Evolutionary conservation across 108 stramenopile species (phyloP).

Genomic region (Cyclotella atomus): DNA sequence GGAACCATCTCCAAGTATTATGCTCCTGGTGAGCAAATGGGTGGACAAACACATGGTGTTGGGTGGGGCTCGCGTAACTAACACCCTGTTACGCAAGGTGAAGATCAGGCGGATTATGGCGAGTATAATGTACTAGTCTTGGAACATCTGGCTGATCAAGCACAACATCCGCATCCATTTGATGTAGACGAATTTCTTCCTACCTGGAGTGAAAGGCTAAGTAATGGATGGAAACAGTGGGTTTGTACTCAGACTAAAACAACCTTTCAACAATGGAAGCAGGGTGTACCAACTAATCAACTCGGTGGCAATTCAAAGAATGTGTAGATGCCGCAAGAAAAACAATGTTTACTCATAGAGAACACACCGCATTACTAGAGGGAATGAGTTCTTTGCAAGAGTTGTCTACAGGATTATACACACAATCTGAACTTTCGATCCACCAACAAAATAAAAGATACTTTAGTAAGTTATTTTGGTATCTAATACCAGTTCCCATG

Average conservation of each 20-base stretch:
- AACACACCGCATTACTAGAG: background rate
- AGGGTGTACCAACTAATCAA: background rate
- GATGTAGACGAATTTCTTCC: slow-evolving; percentile 8
- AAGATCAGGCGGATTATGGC: slow-evolving; percentile 22
- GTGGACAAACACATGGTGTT: slow-evolving; percentile 22
- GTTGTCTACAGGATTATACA: slow-evolving; percentile 8
- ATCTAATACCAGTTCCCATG: too few relatives aligned
- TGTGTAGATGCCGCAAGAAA: background rate
- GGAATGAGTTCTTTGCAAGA: slow-evolving; percentile 27
- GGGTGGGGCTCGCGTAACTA: slow-evolving; percentile 30
- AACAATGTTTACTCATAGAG: slow-evolving; percentile 22
- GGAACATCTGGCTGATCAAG: slow-evolving; percentile 5
- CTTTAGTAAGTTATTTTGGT: too few relatives aligned
- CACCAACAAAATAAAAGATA: too few relatives aligned
- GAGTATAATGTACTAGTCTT: slow-evolving; percentile 17
- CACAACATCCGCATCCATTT: background rate
- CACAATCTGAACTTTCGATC: too few relatives aligned
- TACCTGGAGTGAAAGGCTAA: slow-evolving; percentile 6
- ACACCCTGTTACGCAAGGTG: slow-evolving; percentile 9
- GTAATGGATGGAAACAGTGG: slow-evolving; percentile 6
- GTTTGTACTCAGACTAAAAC: slow-evolving; percentile 22
- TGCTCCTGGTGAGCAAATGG: slow-evolving; percentile 22
- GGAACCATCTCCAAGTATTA: slow-evolving; percentile 9
- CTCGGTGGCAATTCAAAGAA: slow-evolving; percentile 28
- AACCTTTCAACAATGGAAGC: slow-evolving; percentile 12